A percentile compares a stretch with the other conserved stretches of the same genome.
Conservation (phyloP, 2,329 filamentous ascomycete species). For the Venturiaceae sp. region DNA sequence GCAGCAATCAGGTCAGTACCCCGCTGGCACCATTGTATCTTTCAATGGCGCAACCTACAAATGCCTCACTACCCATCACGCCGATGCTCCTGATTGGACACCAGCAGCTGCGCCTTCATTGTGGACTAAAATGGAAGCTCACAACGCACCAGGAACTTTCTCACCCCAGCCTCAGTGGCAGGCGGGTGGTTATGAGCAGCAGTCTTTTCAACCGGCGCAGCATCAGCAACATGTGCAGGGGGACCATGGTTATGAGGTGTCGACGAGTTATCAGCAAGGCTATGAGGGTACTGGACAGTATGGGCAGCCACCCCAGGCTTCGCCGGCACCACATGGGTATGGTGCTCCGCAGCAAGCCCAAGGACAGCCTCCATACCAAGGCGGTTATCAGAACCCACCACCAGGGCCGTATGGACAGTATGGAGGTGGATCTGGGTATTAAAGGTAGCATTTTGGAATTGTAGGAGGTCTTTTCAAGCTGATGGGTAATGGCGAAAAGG, state of each 20-base stretch:
- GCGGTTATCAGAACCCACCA: neutral
- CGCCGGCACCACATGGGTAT: neutral
- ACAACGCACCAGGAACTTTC: neutral
- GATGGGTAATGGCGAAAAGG: neutral
- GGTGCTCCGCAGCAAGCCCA: neutral
- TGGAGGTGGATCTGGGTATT: slow-evolving; percentile 12
- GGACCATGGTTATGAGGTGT: slow-evolving; percentile 4
- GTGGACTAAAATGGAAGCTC: neutral
- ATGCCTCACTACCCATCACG: slow-evolving; percentile 2
- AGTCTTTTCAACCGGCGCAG: neutral
- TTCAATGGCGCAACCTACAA: slow-evolving; percentile 5
- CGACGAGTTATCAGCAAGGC: slow-evolving; percentile 8
- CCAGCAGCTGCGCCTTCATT: neutral
- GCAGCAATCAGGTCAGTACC: slow-evolving; percentile 6
- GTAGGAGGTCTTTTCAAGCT: too few species aligned
- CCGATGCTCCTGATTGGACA: slow-evolving; percentile 4
- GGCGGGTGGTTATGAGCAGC: slow-evolving; percentile 3
- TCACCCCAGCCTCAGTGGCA: slow-evolving; percentile 2
- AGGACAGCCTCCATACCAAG: neutral
- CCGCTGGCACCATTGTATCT: neutral
- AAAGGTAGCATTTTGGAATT: neutral
- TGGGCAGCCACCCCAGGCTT: slow-evolving; percentile 10
- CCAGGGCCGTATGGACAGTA: slow-evolving; percentile 8
- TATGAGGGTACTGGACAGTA: slow-evolving; percentile 11
- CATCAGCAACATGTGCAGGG: neutral